Conservation (phyloP, 169 alveolate genomes). For the Plasmodium inui region DNA sequence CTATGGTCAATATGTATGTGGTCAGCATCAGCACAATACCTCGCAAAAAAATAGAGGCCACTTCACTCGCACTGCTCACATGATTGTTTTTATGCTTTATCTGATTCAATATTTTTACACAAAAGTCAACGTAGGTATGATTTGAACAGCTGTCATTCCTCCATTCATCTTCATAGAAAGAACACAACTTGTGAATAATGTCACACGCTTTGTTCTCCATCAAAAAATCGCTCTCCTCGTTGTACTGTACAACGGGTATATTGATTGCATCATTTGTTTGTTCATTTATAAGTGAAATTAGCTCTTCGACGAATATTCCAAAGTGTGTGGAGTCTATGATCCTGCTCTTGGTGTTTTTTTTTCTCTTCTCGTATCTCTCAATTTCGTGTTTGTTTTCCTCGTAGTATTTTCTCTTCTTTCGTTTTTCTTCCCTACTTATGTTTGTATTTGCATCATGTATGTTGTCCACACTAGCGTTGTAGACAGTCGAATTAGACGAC, state of each 20-base stretch:
- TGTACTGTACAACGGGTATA: constrained; percentile 37
- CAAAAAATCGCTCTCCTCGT: constrained; percentile 22
- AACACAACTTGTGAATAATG: constrained; percentile 47
- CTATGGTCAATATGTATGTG: constrained; percentile 56
- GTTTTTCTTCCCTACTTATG: constrained; percentile 20
- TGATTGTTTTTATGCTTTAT: constrained; percentile 60
- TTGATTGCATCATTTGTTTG: constrained; percentile 68
- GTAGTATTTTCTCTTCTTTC: constrained; percentile 68
- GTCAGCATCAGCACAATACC: constrained; percentile 75
- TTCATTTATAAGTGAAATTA: constrained; percentile 41
- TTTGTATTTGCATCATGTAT: constrained; percentile 6
- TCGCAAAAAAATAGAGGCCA: constrained; percentile 72
- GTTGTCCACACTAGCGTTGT: constrained; percentile 14
- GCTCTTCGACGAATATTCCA: constrained; percentile 74
- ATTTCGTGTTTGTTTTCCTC: constrained; percentile 68
- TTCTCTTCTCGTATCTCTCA: constrained; percentile 70
- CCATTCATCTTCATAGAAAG: constrained; percentile 51
- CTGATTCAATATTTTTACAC: constrained; percentile 43
- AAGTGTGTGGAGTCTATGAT: constrained; percentile 67
- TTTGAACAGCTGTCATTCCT: constrained; percentile 1
- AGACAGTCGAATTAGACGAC: constrained; percentile 40
- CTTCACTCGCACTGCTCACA: constrained; percentile 74
- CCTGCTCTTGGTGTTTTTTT: constrained; percentile 51
- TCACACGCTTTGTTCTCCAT: constrained; percentile 54
- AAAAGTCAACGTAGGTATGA: constrained; percentile 18